A percentile compares a stretch with the other conserved stretches of the same genome.
phyloP scores from a whole-genome alignment of 2,329 filamentous ascomycete genomes.

The Clonostachys rosea region DNA sequence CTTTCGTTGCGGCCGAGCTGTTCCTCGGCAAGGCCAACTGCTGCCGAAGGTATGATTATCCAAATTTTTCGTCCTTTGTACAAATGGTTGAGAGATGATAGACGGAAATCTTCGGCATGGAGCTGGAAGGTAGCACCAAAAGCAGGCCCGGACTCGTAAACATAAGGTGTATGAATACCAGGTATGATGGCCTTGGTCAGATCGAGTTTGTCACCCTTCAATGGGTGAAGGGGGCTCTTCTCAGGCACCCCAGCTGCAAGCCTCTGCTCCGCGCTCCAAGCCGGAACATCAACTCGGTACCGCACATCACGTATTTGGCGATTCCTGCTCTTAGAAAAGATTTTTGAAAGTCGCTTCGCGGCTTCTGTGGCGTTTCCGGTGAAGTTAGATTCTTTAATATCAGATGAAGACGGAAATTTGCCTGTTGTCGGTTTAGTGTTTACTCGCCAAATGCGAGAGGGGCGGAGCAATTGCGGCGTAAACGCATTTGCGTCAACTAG shows the following conservation, averaged over 20 bases:
- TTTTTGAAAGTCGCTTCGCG: slow-evolving; percentile 22
- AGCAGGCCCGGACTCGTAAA: slow-evolving; percentile 29
- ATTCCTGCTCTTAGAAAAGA: slow-evolving; percentile 27
- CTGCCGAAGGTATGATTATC: slow-evolving; percentile 28
- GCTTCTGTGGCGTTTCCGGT: slow-evolving; percentile 4
- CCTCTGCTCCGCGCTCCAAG: slow-evolving; percentile 27
- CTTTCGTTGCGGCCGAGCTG: slow-evolving; percentile 21
- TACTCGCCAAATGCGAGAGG: slow-evolving; percentile 28
- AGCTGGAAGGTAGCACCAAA: slow-evolving; percentile 33
- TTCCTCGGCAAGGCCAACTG: slow-evolving; percentile 24
- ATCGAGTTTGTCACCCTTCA: slow-evolving; percentile 28
- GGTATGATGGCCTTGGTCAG: slow-evolving; percentile 28
- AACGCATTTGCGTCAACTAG: slow-evolving; percentile 27
- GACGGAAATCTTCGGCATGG: slow-evolving; percentile 31
- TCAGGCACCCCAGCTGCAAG: slow-evolving; percentile 26
- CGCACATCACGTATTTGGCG: slow-evolving; percentile 28
- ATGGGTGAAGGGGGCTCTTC: slow-evolving; percentile 27
- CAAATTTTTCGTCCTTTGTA: slow-evolving; percentile 34
- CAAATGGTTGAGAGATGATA: slow-evolving; percentile 30
- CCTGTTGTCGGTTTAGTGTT: slow-evolving; percentile 24
- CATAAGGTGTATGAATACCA: slow-evolving; percentile 32
- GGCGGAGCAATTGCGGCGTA: slow-evolving; percentile 23
- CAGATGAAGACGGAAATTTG: slow-evolving; percentile 17
- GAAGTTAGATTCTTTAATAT: slow-evolving; percentile 9
- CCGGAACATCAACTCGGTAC: slow-evolving; percentile 30